Percentiles rank a stretch among this genome's conserved stretches.
phyloP scores from a whole-genome alignment of 2,329 filamentous ascomycete species.

The Phialophora tarda region DNA sequence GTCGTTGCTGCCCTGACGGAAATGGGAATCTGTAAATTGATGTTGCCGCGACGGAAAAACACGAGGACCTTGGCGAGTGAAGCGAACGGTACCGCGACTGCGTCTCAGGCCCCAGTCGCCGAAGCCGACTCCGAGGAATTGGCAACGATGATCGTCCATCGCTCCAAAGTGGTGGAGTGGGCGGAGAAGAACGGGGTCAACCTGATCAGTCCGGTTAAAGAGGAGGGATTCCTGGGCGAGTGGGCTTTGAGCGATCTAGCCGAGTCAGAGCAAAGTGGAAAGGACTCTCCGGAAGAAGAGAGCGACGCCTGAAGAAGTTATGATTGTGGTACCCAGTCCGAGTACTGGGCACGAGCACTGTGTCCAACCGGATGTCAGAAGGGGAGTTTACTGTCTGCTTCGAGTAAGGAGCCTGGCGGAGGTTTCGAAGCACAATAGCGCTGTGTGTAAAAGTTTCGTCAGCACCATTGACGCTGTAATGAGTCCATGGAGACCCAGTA shows the following conservation, averaged over 20 bases:
- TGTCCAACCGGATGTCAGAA: neutral
- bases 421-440: constrained; percentile 12
- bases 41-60: constrained; percentile 54
- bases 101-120: constrained; percentile 9
- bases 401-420: neutral
- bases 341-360: neutral
- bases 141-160: constrained; percentile 57
- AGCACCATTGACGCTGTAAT: neutral
- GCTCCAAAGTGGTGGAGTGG: constrained; percentile 69
- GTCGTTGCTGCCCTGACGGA: constrained; percentile 77
- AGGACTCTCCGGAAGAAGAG: constrained; percentile 16
- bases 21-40: constrained; percentile 70
- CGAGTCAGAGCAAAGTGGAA: constrained; percentile 27
- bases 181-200: constrained; percentile 66
- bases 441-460: neutral
- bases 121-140: constrained; percentile 40
- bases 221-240: constrained; percentile 73
- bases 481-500: neutral
- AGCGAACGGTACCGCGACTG: constrained; percentile 46
- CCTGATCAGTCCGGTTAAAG: constrained; percentile 71
- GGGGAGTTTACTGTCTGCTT: neutral
- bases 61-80: constrained; percentile 50
- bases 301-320: neutral
- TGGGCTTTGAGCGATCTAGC: constrained; percentile 56
- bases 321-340: neutral